A percentile compares a stretch with the other conserved stretches of the same genome.
phyloP scores from a whole-genome alignment of 2,329 filamentous ascomycete species.

The Penicillium sp. region DNA sequence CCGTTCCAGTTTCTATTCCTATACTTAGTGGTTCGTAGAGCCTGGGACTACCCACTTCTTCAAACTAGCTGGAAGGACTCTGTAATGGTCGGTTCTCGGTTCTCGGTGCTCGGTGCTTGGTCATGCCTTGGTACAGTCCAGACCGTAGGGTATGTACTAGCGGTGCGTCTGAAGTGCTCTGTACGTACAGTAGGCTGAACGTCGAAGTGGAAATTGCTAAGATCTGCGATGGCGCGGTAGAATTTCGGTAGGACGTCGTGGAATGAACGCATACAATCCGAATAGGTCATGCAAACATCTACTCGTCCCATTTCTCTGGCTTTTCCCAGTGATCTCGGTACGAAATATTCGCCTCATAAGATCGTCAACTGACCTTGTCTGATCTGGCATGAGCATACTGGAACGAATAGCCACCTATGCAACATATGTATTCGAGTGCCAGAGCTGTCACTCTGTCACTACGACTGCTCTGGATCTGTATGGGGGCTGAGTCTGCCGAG shows the following conservation, averaged over 20 bases:
- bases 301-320: background rate
- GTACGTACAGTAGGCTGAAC: background rate
- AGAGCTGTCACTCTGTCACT: too few species aligned
- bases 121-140: background rate
- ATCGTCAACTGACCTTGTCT: background rate
- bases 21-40: background rate
- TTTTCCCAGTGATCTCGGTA: background rate
- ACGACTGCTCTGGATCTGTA: too few species aligned
- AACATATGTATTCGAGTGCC: too few species aligned
- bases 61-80: background rate
- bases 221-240: background rate
- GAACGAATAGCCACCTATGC: too few species aligned
- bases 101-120: background rate
- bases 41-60: background rate
- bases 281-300: background rate
- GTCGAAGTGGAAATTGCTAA: background rate
- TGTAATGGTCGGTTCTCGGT: background rate
- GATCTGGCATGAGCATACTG: too few species aligned
- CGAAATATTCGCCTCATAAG: background rate
- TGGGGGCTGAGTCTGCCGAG: background rate
- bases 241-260: background rate
- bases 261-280: background rate
- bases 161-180: too few species aligned
- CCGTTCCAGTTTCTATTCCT: background rate
- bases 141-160: too few species aligned